These are phyloP conservation scores for Globisporangium heterothallicum DNA, from an alignment of 352 stramenopile genomes.

Conservation along the genomic window DNA sequence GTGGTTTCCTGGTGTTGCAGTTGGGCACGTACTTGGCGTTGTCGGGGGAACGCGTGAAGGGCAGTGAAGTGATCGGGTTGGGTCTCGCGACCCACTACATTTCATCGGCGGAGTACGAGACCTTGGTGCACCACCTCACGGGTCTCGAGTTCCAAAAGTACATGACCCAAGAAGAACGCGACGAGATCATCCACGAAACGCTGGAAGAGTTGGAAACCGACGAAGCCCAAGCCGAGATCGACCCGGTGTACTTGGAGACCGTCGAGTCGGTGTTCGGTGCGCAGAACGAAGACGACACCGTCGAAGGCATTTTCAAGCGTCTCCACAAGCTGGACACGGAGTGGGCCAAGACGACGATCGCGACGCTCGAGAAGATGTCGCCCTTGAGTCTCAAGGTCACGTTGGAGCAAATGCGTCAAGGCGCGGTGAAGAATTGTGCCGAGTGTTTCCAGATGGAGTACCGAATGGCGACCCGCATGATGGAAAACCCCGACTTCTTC, in stretches of 20 bases:
- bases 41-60: slow-evolving; percentile 90
- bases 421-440: slow-evolving; percentile 68
- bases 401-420: slow-evolving; percentile 90
- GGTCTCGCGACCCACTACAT: slow-evolving; percentile 97
- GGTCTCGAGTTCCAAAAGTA: slow-evolving; percentile 62
- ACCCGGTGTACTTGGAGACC: slow-evolving; percentile 69
- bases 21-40: slow-evolving; percentile 94
- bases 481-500: slow-evolving; percentile 93
- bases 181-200: slow-evolving; percentile 83
- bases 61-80: slow-evolving; percentile 87
- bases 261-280: slow-evolving; percentile 76
- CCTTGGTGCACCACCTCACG: slow-evolving; percentile 85
- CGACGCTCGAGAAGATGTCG: slow-evolving; percentile 86
- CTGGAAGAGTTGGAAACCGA: slow-evolving; percentile 80
- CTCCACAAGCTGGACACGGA: slow-evolving; percentile 49
- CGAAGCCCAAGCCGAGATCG: slow-evolving; percentile 74
- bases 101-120: slow-evolving; percentile 78
- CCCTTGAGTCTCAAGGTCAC: slow-evolving; percentile 94
- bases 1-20: slow-evolving; percentile 25
- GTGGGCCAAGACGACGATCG: slow-evolving; percentile 78
- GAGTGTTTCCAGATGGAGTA: slow-evolving; percentile 96
- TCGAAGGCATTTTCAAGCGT: slow-evolving; percentile 69
- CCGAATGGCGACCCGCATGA: slow-evolving; percentile 77
- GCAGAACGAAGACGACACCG: slow-evolving; percentile 61
- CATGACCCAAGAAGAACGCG: slow-evolving; percentile 73